phyloP scores from a whole-genome alignment of 495 filamentous ascomycete genomes.

The Stereocaulon alpinum region DNA sequence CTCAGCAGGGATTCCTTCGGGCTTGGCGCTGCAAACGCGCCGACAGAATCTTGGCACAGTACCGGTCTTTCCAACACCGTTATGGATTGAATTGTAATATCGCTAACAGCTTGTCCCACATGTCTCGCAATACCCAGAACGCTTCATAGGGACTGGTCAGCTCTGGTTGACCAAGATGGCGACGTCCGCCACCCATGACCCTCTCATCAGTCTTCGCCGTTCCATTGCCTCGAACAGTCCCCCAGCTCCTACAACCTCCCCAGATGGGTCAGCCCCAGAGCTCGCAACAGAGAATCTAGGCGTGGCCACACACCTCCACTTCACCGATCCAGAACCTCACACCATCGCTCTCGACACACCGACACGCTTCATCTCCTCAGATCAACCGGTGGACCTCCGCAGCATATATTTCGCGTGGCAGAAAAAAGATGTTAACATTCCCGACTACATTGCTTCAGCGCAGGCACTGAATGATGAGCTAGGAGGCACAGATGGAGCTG shows the following conservation, averaged over 20 bases:
- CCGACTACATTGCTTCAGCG: slow-evolving; percentile 78
- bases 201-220: slow-evolving; percentile 68
- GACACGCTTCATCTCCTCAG: slow-evolving; percentile 73
- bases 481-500: slow-evolving; percentile 40
- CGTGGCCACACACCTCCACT: slow-evolving; percentile 71
- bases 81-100: too few relatives aligned
- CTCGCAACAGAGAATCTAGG: slow-evolving; percentile 48
- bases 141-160: too few relatives aligned
- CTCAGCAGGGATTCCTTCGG: too few relatives aligned
- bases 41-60: too few relatives aligned
- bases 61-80: too few relatives aligned
- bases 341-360: slow-evolving; percentile 62
- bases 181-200: slow-evolving; percentile 35
- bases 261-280: slow-evolving; percentile 37
- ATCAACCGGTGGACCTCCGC: slow-evolving; percentile 72
- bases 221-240: slow-evolving; percentile 57
- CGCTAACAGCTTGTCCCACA: too few relatives aligned
- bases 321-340: slow-evolving; percentile 51
- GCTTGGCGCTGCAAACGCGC: too few relatives aligned
- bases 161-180: not conserved
- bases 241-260: slow-evolving; percentile 58
- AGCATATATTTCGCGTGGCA: slow-evolving; percentile 92
- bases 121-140: too few relatives aligned
- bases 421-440: slow-evolving; percentile 78
- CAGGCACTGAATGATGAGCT: slow-evolving; percentile 74